Conservation (phyloP, 805 yeast genomes). For the Myxozyma geophila region DNA sequence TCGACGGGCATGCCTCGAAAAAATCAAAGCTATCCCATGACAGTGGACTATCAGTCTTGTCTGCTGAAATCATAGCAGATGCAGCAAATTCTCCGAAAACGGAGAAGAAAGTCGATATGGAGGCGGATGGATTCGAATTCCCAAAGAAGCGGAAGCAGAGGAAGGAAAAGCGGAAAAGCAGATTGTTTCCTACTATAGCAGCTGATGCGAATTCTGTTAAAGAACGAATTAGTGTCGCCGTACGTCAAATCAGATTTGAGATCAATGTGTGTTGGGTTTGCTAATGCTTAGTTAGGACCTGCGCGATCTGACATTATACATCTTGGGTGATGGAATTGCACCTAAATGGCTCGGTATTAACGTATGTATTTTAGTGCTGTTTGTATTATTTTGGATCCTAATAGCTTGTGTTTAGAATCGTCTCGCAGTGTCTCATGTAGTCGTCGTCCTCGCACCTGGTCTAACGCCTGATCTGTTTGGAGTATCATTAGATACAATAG, state of each 20-base stretch:
- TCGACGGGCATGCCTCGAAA: neutral
- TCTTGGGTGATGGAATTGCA: conserved; percentile 50
- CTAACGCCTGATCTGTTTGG: conserved; percentile 56
- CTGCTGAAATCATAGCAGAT: neutral
- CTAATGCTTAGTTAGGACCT: conserved; percentile 43
- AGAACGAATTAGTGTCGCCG: conserved; percentile 33
- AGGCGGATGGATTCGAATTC: conserved; percentile 28
- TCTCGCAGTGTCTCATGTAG: conserved; percentile 55
- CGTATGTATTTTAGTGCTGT: conserved; percentile 12
- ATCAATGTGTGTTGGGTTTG: neutral
- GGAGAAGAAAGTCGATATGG: conserved; percentile 1
- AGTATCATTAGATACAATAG: conserved; percentile 31
- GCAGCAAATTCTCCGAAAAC: neutral
- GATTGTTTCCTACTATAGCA: conserved; percentile 33
- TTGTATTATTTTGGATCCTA: neutral
- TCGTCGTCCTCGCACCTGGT: conserved; percentile 69
- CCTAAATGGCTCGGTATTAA: conserved; percentile 58
- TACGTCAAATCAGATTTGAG: conserved; percentile 30
- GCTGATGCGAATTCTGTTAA: conserved; percentile 28
- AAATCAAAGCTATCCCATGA: neutral
- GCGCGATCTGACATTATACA: conserved; percentile 53
- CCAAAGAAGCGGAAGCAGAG: conserved; percentile 35
- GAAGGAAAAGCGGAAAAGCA: conserved; percentile 40
- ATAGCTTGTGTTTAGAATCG: conserved; percentile 46
- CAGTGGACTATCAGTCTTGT: no score